Conservation (phyloP, 2,329 filamentous ascomycete species). For the Pseudogymnoascus pannorum region DNA sequence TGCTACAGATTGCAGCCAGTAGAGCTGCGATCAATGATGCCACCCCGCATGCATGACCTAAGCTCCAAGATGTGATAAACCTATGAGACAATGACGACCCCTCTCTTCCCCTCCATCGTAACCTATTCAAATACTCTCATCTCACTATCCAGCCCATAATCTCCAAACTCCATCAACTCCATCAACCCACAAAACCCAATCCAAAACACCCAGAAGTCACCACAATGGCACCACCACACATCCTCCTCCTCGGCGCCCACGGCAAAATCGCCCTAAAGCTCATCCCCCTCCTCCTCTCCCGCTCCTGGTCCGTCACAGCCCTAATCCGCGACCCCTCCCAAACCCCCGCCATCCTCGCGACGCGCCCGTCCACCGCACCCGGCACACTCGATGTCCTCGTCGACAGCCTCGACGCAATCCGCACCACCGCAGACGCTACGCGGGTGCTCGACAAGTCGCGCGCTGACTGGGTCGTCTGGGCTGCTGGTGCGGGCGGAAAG, state of each 20-base stretch:
- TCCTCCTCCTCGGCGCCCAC: conserved; percentile 74
- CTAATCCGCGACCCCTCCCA: conserved; percentile 70
- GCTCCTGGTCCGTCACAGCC: conserved; percentile 70
- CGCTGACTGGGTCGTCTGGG: conserved; percentile 62
- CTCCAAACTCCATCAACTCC: neutral
- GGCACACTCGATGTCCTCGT: conserved; percentile 60
- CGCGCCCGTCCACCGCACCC: conserved; percentile 36
- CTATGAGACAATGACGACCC: neutral
- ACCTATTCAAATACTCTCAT: neutral
- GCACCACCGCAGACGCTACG: conserved; percentile 53
- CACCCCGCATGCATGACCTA: neutral
- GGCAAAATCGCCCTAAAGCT: conserved; percentile 70
- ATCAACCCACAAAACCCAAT: neutral
- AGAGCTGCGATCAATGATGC: neutral
- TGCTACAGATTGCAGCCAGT: neutral
- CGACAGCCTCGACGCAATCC: conserved; percentile 64
- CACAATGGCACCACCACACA: conserved; percentile 34
- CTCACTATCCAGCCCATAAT: neutral
- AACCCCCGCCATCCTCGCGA: conserved; percentile 52
- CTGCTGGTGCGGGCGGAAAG: conserved; percentile 56
- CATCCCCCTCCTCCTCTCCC: conserved; percentile 67
- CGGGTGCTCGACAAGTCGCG: conserved; percentile 53
- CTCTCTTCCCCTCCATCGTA: neutral
- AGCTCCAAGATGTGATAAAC: neutral
- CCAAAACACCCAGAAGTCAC: neutral